Evolutionary conservation across 768 basidiomycete species (phyloP), one percentile per base, ranked within the genome.

Genomic region (Mycena indigotica): DNA sequence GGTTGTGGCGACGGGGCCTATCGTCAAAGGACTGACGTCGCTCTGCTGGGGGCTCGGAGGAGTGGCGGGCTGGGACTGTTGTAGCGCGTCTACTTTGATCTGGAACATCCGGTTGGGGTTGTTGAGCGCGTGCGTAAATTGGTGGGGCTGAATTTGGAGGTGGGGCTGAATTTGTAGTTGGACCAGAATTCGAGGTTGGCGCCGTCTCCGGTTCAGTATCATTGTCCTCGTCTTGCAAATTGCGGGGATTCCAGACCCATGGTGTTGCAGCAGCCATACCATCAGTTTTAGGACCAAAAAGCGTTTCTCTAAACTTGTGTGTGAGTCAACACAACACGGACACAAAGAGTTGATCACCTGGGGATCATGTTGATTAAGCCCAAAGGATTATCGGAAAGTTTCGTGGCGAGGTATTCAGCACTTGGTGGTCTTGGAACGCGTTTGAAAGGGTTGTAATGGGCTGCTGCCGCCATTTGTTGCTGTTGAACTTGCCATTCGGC

Each of bases 191-290:
- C n/a, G n/a, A n/a, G n/a, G n/a, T n/a, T n/a, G n/a, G n/a, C n/a
- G n/a, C n/a, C 39, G 44, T 56, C 46, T 59, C 32, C 28, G 52
- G 50, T 28, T 55, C 46, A 50, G 63, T 54, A 23, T 69, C 46
- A 30, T 60, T 61, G 19, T 68, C 70, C 25, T 75, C 72, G 29
- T 75, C 66, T 8, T 67, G 57, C 21, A 85, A 72, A 55, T 73
- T 72, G 30, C 77, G 67, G 24, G 86, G 82, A 69, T 79, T 84
- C 89, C 89, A 91, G 55, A 89, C 79, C 88, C 88, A 91, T 6
- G 89, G 89, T 0, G 89, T 89, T 5, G 76, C 72, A 16, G 71
- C 73, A 17, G 73, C 72, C 19, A 75, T 73, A 45, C 67, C 66
- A 28, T 64, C 66, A 12, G 72, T 72, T 25, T 60, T 67, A 28